Conservation (phyloP, 2,329 filamentous ascomycete species). For the Colletotrichum gloeosporioides region DNA sequence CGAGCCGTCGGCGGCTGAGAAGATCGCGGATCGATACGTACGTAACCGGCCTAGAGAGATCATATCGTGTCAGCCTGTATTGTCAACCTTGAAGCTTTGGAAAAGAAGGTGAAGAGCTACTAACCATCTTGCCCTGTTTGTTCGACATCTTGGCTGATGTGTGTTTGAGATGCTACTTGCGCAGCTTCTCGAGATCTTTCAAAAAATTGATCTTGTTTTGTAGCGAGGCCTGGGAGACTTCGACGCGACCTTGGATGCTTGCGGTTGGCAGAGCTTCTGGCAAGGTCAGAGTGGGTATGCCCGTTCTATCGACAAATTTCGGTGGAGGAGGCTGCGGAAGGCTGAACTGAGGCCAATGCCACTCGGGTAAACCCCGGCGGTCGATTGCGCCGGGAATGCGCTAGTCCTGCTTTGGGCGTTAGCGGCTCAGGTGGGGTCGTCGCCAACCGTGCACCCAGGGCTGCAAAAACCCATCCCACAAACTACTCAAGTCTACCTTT, state of each 20-base stretch:
- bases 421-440: neutral
- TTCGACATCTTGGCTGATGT: constrained; percentile 70
- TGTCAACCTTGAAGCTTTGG: constrained; percentile 54
- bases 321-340: constrained; percentile 44
- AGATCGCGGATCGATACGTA: constrained; percentile 49
- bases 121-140: constrained; percentile 99
- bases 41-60: constrained; percentile 70
- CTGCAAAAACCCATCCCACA: constrained; percentile 44
- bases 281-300: constrained; percentile 42
- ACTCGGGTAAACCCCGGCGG: neutral
- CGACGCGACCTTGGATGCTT: constrained; percentile 48
- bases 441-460: constrained; percentile 38
- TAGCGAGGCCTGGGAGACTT: constrained; percentile 40
- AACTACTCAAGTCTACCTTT: constrained; percentile 16
- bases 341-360: constrained; percentile 32
- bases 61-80: constrained; percentile 63
- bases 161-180: constrained; percentile 30
- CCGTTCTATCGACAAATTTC: constrained; percentile 42
- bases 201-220: constrained; percentile 48
- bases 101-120: constrained; percentile 48
- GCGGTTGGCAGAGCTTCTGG: constrained; percentile 38
- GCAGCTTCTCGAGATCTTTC: constrained; percentile 39
- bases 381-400: neutral
- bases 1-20: neutral
- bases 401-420: neutral